phyloP scores from a whole-genome alignment of 208 protist genomes.

The Trypanosoma vivax region DNA sequence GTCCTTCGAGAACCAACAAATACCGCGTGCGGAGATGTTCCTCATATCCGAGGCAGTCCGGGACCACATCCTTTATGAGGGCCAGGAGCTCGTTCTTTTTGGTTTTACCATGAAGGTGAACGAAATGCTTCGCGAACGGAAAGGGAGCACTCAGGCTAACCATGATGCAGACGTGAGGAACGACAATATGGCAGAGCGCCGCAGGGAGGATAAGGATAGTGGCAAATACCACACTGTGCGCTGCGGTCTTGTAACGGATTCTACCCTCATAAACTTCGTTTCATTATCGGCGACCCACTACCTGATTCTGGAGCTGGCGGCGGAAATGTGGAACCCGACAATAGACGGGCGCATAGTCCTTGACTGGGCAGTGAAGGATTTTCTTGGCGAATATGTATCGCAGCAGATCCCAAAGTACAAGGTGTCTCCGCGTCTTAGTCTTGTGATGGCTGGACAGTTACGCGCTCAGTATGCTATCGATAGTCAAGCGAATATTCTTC shows the following conservation, averaged over 20 bases:
- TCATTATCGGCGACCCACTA: conserved; percentile 75
- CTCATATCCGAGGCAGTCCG: conserved; percentile 60
- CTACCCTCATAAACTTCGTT: conserved; percentile 69
- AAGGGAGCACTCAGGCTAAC: background rate
- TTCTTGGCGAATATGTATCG: conserved; percentile 61
- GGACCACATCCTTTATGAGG: conserved; percentile 67
- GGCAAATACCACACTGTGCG: conserved; percentile 26
- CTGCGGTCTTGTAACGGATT: conserved; percentile 58
- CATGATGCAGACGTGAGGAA: conserved; percentile 4
- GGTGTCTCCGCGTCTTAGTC: conserved; percentile 54
- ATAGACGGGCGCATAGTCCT: conserved; percentile 67
- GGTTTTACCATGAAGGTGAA: conserved; percentile 61
- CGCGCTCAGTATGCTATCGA: conserved; percentile 37
- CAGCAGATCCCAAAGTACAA: conserved; percentile 60
- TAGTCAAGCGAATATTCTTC: conserved; percentile 52
- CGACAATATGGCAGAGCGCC: background rate
- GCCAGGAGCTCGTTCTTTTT: conserved; percentile 60
- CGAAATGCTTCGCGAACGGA: conserved; percentile 41
- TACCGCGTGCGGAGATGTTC: conserved; percentile 79
- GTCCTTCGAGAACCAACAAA: conserved; percentile 61
- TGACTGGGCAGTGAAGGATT: conserved; percentile 69
- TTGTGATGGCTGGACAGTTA: conserved; percentile 69
- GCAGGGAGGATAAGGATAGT: background rate
- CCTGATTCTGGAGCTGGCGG: conserved; percentile 65
- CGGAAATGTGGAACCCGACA: conserved; percentile 81